Conservation (phyloP, 2,329 filamentous ascomycete species). For the Verticillium nubilum region DNA sequence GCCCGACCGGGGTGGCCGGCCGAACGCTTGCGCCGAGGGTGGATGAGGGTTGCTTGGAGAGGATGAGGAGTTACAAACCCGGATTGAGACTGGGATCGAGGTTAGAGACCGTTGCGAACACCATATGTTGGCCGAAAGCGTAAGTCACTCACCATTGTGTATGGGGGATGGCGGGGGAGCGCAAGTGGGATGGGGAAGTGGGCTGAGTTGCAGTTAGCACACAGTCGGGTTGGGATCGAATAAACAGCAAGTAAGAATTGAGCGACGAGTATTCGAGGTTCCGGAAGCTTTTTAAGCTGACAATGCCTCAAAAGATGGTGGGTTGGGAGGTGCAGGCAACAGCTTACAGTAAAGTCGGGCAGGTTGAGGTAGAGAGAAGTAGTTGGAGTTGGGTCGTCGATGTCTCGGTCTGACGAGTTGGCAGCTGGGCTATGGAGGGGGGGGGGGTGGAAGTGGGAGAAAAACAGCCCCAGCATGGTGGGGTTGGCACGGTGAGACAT, state of each 20-base stretch:
- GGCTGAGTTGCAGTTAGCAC: slow-evolving; percentile 2
- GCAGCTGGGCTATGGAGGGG: slow-evolving; percentile 6
- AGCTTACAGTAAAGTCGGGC: slow-evolving; percentile 6
- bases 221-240: not conserved
- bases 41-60: slow-evolving; percentile 5
- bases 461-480: slow-evolving; percentile 15
- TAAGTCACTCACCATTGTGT: slow-evolving; percentile 33
- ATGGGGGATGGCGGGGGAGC: slow-evolving; percentile 16
- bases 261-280: not conserved
- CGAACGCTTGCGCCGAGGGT: not conserved
- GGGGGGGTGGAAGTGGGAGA: slow-evolving; percentile 14
- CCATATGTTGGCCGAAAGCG: slow-evolving; percentile 8
- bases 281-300: slow-evolving; percentile 6
- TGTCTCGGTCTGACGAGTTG: slow-evolving; percentile 8
- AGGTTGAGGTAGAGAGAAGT: slow-evolving; percentile 3
- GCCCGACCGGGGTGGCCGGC: not conserved
- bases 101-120: slow-evolving; percentile 6
- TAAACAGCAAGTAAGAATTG: not conserved
- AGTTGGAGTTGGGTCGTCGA: slow-evolving; percentile 12
- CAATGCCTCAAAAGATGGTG: slow-evolving; percentile 8
- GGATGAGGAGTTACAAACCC: slow-evolving; percentile 46
- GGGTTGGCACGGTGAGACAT: slow-evolving; percentile 15
- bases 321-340: slow-evolving; percentile 5
- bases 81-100: slow-evolving; percentile 54
- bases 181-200: slow-evolving; percentile 14